Percentiles rank a stretch among this genome's conserved stretches.
Evolutionary conservation across 352 stramenopile genomes (phyloP).

Genomic region (Pythium folliculosum): DNA sequence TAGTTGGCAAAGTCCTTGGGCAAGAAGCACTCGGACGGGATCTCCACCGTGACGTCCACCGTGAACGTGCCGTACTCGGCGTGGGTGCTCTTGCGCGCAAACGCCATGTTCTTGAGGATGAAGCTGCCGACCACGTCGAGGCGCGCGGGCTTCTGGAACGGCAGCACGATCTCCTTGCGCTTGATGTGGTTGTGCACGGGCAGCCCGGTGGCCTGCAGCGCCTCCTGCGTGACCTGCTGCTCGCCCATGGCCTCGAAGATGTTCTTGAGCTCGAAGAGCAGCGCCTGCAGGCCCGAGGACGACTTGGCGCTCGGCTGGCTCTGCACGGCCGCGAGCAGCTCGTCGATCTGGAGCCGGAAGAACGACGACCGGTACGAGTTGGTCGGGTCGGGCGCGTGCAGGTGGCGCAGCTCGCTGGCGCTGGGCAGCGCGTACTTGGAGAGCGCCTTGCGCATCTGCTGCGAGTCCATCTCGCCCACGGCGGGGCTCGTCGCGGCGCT

Average conservation of each 20-base stretch:
- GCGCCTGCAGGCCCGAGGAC: slow-evolving; percentile 49
- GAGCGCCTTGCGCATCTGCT: slow-evolving; percentile 71
- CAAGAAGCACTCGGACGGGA: slow-evolving; percentile 79
- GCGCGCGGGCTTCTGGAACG: slow-evolving; percentile 71
- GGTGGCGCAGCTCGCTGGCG: slow-evolving; percentile 73
- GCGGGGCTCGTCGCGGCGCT: not conserved
- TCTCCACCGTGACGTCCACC: slow-evolving; percentile 84
- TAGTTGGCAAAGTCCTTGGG: slow-evolving; percentile 91
- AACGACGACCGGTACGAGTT: slow-evolving; percentile 83
- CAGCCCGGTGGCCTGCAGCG: slow-evolving; percentile 56
- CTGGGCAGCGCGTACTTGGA: slow-evolving; percentile 91
- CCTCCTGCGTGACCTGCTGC: slow-evolving; percentile 78
- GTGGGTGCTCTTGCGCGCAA: slow-evolving; percentile 48
- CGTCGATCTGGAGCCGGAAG: slow-evolving; percentile 84
- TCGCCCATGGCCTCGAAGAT: slow-evolving; percentile 58
- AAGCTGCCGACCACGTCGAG: slow-evolving; percentile 89
- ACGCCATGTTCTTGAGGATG: slow-evolving; percentile 83
- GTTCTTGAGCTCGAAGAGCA: slow-evolving; percentile 86
- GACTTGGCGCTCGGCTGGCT: slow-evolving; percentile 52
- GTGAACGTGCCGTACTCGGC: slow-evolving; percentile 58
- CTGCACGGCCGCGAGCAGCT: slow-evolving; percentile 79
- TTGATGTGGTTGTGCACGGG: slow-evolving; percentile 72
- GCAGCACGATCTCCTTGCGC: slow-evolving; percentile 86
- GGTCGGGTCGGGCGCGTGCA: slow-evolving; percentile 75
- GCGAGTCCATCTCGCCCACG: slow-evolving; percentile 35